These are phyloP conservation scores for Ophiostoma angusticollis DNA, from an alignment of 2,329 filamentous ascomycete species.

Conservation along the genomic window DNA sequence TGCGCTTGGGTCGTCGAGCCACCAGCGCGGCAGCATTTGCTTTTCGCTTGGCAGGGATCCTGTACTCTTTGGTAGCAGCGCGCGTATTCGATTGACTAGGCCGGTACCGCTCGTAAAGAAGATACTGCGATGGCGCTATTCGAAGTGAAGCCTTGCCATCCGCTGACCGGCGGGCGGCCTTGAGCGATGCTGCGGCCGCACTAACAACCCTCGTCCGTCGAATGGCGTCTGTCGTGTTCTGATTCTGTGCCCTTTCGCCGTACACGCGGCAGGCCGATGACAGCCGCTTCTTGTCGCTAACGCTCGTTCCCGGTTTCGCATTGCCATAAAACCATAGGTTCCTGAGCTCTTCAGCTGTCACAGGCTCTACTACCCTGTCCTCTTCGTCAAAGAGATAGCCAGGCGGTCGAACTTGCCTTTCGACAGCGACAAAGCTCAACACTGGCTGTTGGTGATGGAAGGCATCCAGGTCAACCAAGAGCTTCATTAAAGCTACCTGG, in stretches of 20 bases:
- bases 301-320: neutral
- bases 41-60: conserved; percentile 10
- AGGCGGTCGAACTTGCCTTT: conserved; percentile 12
- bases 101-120: conserved; percentile 8
- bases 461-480: conserved; percentile 23
- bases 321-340: conserved; percentile 5
- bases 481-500: conserved; percentile 16
- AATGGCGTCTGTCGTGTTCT: neutral
- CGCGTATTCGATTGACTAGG: neutral
- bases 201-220: conserved; percentile 6
- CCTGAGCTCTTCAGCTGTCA: conserved; percentile 9
- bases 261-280: conserved; percentile 5
- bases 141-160: conserved; percentile 4
- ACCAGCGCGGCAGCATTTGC: neutral
- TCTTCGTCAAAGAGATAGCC: conserved; percentile 18
- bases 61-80: conserved; percentile 2
- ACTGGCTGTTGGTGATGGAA: conserved; percentile 20
- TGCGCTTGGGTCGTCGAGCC: conserved; percentile 6
- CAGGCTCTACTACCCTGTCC: conserved; percentile 8
- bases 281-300: neutral
- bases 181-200: conserved; percentile 11
- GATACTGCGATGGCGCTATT: conserved; percentile 6
- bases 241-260: neutral
- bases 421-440: conserved; percentile 19
- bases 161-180: conserved; percentile 2